Evolutionary conservation across 2,329 filamentous ascomycete genomes (phyloP).

Genomic region (Fusarium sp.): DNA sequence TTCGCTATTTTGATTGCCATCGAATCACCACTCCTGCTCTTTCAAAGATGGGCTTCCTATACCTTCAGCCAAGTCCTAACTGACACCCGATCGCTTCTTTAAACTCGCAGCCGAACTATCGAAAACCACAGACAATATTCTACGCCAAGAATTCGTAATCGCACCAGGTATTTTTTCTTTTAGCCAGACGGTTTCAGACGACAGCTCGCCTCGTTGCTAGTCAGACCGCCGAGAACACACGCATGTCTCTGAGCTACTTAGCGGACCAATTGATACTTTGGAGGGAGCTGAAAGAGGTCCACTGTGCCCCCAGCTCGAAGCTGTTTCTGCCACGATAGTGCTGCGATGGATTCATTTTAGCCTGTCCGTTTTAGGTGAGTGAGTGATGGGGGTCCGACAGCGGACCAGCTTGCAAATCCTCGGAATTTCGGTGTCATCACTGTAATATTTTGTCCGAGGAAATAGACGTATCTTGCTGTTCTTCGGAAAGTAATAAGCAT

Average conservation of each 20-base stretch:
- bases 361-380: constrained; percentile 17
- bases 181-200: constrained; percentile 1
- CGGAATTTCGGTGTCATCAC: constrained; percentile 11
- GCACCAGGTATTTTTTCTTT: constrained; percentile 6
- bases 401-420: constrained; percentile 17
- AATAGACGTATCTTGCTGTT: constrained; percentile 64
- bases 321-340: constrained; percentile 7
- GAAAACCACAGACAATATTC: neutral
- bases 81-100: neutral
- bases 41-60: neutral
- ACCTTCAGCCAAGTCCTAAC: neutral
- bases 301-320: constrained; percentile 2
- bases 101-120: neutral
- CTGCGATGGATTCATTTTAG: constrained; percentile 6
- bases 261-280: constrained; percentile 28
- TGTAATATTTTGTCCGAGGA: constrained; percentile 43
- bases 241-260: constrained; percentile 12
- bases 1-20: neutral
- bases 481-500: constrained; percentile 51
- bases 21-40: constrained; percentile 4
- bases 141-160: neutral
- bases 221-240: constrained; percentile 17
- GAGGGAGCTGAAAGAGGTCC: constrained; percentile 1
- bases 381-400: constrained; percentile 1
- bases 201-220: constrained; percentile 9